Conservation (phyloP, 495 filamentous ascomycete species). For the Aspergillus steynii region DNA sequence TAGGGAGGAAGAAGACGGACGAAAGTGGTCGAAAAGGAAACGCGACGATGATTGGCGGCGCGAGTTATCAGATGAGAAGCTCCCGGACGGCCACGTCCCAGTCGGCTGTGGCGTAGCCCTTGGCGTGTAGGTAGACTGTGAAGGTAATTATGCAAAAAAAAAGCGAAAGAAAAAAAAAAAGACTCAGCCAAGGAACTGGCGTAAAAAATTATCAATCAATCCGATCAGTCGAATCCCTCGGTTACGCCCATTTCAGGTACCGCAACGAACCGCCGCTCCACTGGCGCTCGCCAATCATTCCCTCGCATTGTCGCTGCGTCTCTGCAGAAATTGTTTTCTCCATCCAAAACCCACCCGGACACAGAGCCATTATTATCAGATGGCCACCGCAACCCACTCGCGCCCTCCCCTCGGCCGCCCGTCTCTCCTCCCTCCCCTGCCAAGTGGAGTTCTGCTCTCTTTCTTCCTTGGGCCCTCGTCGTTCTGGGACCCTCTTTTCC, state of each 20-base stretch:
- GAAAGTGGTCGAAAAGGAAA: background rate
- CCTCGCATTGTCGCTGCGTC: no score
- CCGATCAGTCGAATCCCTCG: background rate
- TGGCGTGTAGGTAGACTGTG: slow-evolving; percentile 2
- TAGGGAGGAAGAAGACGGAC: background rate
- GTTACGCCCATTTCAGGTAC: background rate
- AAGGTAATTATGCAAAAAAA: background rate
- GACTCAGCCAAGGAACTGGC: background rate
- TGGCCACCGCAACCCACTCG: slow-evolving; percentile 5
- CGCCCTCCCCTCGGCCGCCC: no score
- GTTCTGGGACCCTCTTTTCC: slow-evolving; percentile 8
- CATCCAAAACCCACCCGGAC: background rate
- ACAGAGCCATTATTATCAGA: slow-evolving; percentile 4
- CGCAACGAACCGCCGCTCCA: background rate
- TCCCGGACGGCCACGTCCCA: slow-evolving; percentile 10
- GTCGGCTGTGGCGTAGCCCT: background rate
- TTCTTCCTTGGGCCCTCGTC: slow-evolving; percentile 4
- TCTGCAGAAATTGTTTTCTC: background rate
- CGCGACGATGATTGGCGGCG: slow-evolving; percentile 6
- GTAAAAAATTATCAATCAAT: slow-evolving; percentile 10
- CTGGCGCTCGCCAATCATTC: background rate
- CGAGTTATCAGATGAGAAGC: slow-evolving; percentile 17
- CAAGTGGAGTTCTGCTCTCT: slow-evolving; percentile 16
- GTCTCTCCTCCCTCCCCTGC: slow-evolving; percentile 5
- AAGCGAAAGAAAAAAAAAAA: background rate